Conservation (phyloP, 176 grass and related monocot genomes). For the Lolium rigidum region DNA sequence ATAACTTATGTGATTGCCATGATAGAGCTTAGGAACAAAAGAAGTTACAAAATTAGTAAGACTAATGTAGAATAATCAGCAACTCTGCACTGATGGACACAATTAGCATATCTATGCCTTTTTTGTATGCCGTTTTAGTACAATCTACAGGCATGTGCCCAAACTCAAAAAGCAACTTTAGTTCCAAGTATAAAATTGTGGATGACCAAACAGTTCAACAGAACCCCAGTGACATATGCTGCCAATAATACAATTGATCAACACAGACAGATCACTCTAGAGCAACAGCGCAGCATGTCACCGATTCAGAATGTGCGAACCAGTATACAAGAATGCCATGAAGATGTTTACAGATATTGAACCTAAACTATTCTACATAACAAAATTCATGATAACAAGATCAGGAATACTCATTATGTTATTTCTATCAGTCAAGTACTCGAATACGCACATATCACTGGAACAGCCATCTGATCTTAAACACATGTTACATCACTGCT, state of each 20-base stretch:
- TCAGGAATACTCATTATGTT: conserved; percentile 25
- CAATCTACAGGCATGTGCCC: background rate
- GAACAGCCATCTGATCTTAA: background rate
- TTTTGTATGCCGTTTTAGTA: background rate
- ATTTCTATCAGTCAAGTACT: background rate
- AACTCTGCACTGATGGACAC: background rate
- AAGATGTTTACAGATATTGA: conserved; percentile 1
- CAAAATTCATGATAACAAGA: background rate
- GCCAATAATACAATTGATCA: background rate
- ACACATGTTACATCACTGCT: background rate
- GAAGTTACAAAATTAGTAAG: conserved; percentile 12
- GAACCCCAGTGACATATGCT: conserved; percentile 23
- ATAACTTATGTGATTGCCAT: conserved; percentile 5
- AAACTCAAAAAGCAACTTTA: background rate
- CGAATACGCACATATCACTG: background rate
- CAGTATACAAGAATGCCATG: background rate
- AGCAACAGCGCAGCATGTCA: background rate
- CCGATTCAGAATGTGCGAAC: background rate
- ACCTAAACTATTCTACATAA: background rate
- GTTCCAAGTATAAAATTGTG: conserved; percentile 15
- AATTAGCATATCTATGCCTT: background rate
- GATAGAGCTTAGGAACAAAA: background rate
- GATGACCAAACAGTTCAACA: conserved; percentile 30
- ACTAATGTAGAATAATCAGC: background rate
- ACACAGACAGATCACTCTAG: background rate